Evolutionary conservation across 2,329 filamentous ascomycete species (phyloP).

Genomic region (Fusarium sambucinum): DNA sequence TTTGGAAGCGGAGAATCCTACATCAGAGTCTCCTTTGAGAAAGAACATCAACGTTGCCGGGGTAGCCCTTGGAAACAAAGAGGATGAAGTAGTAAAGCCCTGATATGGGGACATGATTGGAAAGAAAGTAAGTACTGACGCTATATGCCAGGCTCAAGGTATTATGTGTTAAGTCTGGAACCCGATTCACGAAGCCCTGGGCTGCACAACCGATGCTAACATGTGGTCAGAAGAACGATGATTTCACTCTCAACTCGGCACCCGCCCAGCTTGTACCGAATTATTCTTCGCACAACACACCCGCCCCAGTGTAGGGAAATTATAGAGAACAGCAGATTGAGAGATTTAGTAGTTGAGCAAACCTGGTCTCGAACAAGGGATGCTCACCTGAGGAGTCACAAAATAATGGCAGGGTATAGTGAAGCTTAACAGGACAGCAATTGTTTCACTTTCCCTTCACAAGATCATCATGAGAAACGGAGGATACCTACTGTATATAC

Average conservation of each 20-base stretch:
- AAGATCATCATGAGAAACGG: neutral
- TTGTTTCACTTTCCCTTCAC: neutral
- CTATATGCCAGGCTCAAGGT: too few species aligned
- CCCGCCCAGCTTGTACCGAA: too few species aligned
- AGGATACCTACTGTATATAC: neutral
- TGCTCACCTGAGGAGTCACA: neutral
- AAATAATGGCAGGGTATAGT: neutral
- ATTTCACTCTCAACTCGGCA: too few species aligned
- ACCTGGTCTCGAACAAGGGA: neutral
- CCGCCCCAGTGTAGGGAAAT: neutral
- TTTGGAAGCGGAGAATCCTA: fast-evolving
- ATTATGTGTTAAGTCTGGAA: too few species aligned
- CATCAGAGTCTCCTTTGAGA: neutral
- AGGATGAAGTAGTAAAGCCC: neutral
- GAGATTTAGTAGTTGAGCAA: neutral
- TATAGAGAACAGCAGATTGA: neutral
- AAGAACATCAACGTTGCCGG: neutral
- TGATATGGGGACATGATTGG: too few species aligned
- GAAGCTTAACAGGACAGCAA: neutral
- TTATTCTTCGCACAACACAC: fast-evolving
- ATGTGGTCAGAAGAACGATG: too few species aligned
- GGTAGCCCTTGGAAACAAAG: neutral
- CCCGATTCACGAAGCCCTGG: too few species aligned
- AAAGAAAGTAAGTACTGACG: too few species aligned
- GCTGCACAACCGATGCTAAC: too few species aligned